Percentiles rank a stretch among this genome's conserved stretches.
Evolutionary conservation across 164 flowering plant species (phyloP).

Genomic region (Tetracentron sinense): DNA sequence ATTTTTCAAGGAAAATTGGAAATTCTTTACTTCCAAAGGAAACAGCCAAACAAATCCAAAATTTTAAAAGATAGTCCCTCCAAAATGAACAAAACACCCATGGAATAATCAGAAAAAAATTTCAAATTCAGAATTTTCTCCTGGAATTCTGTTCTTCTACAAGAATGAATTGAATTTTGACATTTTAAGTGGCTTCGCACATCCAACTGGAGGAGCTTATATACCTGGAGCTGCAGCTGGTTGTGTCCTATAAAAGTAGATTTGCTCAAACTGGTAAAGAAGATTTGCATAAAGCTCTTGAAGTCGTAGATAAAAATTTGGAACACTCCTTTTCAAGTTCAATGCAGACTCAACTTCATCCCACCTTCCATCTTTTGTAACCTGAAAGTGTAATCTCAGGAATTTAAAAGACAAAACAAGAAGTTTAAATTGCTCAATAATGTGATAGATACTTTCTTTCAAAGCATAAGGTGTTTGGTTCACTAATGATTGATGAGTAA

Average conservation of each 20-base stretch:
- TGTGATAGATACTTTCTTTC: no score
- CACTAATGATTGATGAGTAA: no score
- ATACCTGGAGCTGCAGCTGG: slow-evolving; percentile 8
- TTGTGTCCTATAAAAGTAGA: slow-evolving; percentile 10
- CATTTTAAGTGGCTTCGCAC: neutral
- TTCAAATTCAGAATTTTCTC: no score
- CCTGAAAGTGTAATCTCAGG: slow-evolving; percentile 21
- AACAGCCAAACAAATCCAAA: neutral
- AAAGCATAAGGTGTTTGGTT: neutral
- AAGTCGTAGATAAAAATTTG: slow-evolving; percentile 21
- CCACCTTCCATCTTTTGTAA: slow-evolving; percentile 33
- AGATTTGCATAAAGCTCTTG: slow-evolving; percentile 25
- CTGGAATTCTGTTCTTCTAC: no score
- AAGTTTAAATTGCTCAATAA: neutral
- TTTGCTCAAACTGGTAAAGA: slow-evolving; percentile 34
- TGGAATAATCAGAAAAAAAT: no score
- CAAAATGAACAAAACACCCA: no score
- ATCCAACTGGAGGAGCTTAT: neutral
- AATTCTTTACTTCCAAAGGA: neutral
- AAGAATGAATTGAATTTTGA: no score
- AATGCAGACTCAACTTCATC: slow-evolving; percentile 34
- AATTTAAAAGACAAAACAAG: neutral
- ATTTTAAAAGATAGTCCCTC: no score
- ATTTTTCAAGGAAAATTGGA: neutral
- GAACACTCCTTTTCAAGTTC: slow-evolving; percentile 8